Conservation (phyloP, 805 yeast genomes). For the Saccharomyces jurei region DNA sequence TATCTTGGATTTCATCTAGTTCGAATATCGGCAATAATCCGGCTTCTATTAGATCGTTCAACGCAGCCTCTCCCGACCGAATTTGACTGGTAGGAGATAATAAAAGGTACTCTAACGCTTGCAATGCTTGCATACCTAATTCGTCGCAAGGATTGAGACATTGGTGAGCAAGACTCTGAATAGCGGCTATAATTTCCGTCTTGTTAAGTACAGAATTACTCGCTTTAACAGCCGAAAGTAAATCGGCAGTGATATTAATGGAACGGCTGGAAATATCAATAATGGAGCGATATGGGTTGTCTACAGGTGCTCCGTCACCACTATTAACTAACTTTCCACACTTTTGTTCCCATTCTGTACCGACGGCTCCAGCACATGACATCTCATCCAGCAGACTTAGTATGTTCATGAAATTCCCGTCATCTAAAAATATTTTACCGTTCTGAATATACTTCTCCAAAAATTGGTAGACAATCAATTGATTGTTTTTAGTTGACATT, state of each 20-base stretch:
- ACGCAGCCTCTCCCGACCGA: not conserved
- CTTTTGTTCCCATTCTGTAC: conserved; percentile 65
- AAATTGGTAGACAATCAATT: not conserved
- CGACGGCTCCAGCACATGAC: conserved; percentile 69
- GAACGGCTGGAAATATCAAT: conserved; percentile 52
- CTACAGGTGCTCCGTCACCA: conserved; percentile 33
- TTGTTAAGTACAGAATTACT: conserved; percentile 20
- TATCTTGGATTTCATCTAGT: conserved; percentile 49
- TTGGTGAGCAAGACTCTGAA: conserved; percentile 78
- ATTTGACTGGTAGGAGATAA: not conserved
- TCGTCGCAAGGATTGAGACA: conserved; percentile 80
- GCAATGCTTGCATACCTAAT: conserved; percentile 56
- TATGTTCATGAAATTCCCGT: conserved; percentile 49
- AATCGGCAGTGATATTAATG: conserved; percentile 47
- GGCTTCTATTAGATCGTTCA: conserved; percentile 42
- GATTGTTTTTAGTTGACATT: conserved; percentile 31
- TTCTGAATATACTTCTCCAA: not conserved
- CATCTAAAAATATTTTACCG: conserved; percentile 8
- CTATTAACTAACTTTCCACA: conserved; percentile 36
- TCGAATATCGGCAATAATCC: conserved; percentile 64
- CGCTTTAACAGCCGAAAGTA: conserved; percentile 32
- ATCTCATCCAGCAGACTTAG: conserved; percentile 66
- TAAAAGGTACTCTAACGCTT: conserved; percentile 38
- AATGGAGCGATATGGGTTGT: conserved; percentile 43
- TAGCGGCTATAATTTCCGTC: conserved; percentile 40